A percentile compares a stretch with the other conserved stretches of the same genome.
phyloP scores from a whole-genome alignment of 345 rosid species.

The Hibiscus tridactylites region DNA sequence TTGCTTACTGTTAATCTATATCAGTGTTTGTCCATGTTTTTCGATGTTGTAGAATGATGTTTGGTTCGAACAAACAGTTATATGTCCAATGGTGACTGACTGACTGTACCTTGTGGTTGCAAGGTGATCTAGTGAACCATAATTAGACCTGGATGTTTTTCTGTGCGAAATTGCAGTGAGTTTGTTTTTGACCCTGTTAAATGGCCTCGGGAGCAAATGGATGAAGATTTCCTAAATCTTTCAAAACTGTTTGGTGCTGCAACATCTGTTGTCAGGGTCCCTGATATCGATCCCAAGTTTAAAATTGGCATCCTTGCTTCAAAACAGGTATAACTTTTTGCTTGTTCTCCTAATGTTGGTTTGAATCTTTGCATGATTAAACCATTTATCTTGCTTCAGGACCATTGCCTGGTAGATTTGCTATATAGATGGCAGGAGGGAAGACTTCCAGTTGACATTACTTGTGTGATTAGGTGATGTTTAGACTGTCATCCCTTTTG shows the following conservation, averaged over 20 bases:
- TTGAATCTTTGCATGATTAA: not conserved
- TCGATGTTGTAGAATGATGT: not conserved
- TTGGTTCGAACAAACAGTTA: not conserved
- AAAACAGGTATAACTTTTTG: conserved; percentile 46
- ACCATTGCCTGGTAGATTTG: conserved; percentile 83
- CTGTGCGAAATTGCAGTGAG: conserved; percentile 36
- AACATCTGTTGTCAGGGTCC: conserved; percentile 74
- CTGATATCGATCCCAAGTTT: conserved; percentile 70
- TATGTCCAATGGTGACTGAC: not conserved
- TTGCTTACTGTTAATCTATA: not conserved
- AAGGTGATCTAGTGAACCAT: not conserved
- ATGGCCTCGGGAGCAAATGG: conserved; percentile 72
- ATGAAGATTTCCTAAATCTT: conserved; percentile 61
- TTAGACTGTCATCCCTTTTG: not conserved
- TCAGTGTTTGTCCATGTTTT: not conserved
- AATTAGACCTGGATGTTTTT: conserved; percentile 3
- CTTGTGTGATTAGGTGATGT: conserved; percentile 78
- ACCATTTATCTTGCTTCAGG: conserved; percentile 36
- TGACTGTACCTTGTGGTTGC: not conserved
- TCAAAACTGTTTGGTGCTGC: conserved; percentile 47
- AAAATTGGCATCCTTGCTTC: conserved; percentile 86
- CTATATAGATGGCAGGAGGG: conserved; percentile 90
- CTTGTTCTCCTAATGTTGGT: not conserved
- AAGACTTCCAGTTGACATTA: conserved; percentile 75
- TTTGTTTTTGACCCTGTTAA: conserved; percentile 65